These are phyloP conservation scores for Phalaenopsis equestris DNA, from an alignment of 106 monocot genomes.

Conservation along the genomic window DNA sequence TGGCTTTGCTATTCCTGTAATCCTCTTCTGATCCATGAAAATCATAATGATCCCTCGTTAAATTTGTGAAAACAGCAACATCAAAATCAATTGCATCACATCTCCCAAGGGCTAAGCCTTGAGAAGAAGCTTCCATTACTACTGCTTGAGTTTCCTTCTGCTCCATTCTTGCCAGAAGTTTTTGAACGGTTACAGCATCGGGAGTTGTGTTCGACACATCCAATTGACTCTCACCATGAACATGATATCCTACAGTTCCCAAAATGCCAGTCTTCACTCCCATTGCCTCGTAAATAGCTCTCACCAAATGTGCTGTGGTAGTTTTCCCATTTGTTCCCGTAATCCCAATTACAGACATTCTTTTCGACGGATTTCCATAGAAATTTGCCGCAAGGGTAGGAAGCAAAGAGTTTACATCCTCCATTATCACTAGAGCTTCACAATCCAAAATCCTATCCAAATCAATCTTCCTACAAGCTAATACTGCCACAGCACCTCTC, in stretches of 20 bases:
- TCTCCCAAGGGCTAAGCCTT: constrained; percentile 17
- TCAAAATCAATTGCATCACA: constrained; percentile 23
- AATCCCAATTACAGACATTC: constrained; percentile 21
- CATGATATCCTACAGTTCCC: constrained; percentile 17
- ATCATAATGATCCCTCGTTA: constrained; percentile 28
- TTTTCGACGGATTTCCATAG: constrained; percentile 18
- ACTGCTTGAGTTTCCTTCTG: constrained; percentile 11
- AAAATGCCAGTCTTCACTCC: constrained; percentile 23
- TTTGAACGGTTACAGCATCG: constrained; percentile 22
- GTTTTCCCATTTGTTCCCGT: constrained; percentile 33
- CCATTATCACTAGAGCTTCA: constrained; percentile 8
- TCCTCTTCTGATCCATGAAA: constrained; percentile 24
- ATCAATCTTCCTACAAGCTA: constrained; percentile 13
- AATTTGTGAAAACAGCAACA: constrained; percentile 20
- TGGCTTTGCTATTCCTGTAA: constrained; percentile 20
- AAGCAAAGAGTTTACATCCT: constrained; percentile 13
- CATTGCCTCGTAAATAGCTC: constrained; percentile 17
- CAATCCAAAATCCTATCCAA: constrained; percentile 9
- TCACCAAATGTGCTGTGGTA: constrained; percentile 20
- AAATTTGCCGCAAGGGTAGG: constrained; percentile 20
- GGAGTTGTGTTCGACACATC: constrained; percentile 23
- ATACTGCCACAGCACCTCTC: constrained; percentile 20
- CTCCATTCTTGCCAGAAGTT: constrained; percentile 24
- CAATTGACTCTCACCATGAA: constrained; percentile 11
- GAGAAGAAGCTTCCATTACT: constrained; percentile 29